phyloP scores from a whole-genome alignment of 768 basidiomycete species.

The Hygrocybe punicea region DNA sequence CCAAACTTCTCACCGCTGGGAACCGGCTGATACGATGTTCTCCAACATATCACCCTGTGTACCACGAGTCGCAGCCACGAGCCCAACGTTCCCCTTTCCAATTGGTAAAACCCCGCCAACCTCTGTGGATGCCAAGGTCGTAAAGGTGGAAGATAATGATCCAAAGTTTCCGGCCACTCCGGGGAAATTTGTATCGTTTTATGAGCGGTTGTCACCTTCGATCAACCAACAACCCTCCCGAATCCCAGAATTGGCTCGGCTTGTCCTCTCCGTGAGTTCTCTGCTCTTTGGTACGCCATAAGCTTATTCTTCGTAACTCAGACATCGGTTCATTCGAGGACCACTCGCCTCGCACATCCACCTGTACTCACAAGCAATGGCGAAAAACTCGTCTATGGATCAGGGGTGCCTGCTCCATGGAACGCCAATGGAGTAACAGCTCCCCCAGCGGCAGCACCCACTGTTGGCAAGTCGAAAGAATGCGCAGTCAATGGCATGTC shows the following conservation, averaged over 20 bases:
- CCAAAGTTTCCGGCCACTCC: constrained; percentile 51
- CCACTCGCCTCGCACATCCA: constrained; percentile 63
- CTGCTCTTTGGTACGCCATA: background rate
- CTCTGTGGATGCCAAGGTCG: constrained; percentile 16
- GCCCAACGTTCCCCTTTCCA: constrained; percentile 62
- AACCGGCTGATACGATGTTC: constrained; percentile 63
- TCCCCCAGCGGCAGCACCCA: constrained; percentile 19
- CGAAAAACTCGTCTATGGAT: constrained; percentile 47
- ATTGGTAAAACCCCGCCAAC: constrained; percentile 29
- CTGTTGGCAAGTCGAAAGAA: constrained; percentile 30
- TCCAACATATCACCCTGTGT: constrained; percentile 54
- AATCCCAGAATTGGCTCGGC: constrained; percentile 63
- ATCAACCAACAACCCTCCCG: constrained; percentile 61
- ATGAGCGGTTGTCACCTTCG: constrained; percentile 57
- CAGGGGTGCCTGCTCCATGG: constrained; percentile 52
- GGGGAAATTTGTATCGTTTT: constrained; percentile 43
- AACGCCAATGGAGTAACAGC: constrained; percentile 45
- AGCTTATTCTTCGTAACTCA: constrained; percentile 22
- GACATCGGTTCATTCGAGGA: constrained; percentile 55
- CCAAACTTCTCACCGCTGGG: constrained; percentile 62
- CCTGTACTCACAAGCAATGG: constrained; percentile 54
- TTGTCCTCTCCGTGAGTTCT: constrained; percentile 61
- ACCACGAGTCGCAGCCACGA: constrained; percentile 60
- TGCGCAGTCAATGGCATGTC: constrained; percentile 16
- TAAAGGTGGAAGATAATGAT: constrained; percentile 40